phyloP scores from a whole-genome alignment of 768 basidiomycete species.

The Hypsizygus marmoreus region DNA sequence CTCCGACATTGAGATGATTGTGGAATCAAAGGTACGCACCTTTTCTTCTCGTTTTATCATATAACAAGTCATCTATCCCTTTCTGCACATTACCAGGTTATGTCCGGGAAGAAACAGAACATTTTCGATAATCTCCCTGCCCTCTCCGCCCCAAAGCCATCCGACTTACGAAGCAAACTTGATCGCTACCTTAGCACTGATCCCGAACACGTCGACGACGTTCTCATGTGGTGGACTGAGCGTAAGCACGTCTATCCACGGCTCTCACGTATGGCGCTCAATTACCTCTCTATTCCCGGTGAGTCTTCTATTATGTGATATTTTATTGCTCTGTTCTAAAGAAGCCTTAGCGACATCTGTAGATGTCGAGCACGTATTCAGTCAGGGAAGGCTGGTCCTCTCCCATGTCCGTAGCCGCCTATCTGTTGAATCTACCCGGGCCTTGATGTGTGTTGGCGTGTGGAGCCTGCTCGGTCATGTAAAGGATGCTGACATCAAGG shows the following conservation, averaged over 20 bases:
- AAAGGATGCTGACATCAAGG: constrained; percentile 12
- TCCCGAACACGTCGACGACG: constrained; percentile 22
- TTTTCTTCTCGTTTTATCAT: no score
- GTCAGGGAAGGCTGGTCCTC: constrained; percentile 7
- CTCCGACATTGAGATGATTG: background rate
- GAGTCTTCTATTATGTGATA: background rate
- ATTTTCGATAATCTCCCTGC: constrained; percentile 33
- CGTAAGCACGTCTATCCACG: constrained; percentile 20
- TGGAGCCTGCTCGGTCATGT: constrained; percentile 26
- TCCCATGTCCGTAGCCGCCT: constrained; percentile 8
- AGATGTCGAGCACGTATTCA: constrained; percentile 12
- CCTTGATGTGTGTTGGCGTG: constrained; percentile 9
- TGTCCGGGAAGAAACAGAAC: no score
- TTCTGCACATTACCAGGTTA: no score
- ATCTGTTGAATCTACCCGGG: background rate
- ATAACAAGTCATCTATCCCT: background rate
- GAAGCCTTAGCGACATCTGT: constrained; percentile 6
- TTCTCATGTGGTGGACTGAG: constrained; percentile 33
- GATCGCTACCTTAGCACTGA: constrained; percentile 30
- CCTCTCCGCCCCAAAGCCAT: constrained; percentile 15
- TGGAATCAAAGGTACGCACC: background rate
- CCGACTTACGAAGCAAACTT: constrained; percentile 25
- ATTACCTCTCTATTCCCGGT: constrained; percentile 29
- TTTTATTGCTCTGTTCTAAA: background rate
- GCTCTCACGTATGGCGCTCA: constrained; percentile 32